Evolutionary conservation across 352 stramenopile species (phyloP).

Genomic region (Phytophthora nicotianae): DNA sequence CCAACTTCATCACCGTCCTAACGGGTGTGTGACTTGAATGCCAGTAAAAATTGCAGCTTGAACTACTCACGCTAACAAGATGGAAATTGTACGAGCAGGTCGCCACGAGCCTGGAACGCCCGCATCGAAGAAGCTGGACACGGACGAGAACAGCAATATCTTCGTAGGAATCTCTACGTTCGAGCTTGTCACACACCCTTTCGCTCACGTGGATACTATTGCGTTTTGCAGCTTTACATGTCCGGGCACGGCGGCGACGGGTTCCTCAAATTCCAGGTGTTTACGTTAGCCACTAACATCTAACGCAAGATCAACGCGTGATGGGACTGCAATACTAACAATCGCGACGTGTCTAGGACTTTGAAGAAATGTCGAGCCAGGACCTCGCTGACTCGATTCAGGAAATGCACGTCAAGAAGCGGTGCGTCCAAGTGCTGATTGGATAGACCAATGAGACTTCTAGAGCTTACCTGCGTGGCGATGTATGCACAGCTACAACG

Average conservation of each 20-base stretch:
- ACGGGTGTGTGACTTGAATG: slow-evolving; percentile 50
- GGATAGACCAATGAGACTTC: background rate
- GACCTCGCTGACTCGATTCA: slow-evolving; percentile 94
- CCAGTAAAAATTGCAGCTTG: background rate
- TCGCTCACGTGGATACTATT: slow-evolving; percentile 16
- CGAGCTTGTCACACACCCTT: slow-evolving; percentile 47
- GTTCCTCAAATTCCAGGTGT: slow-evolving; percentile 98
- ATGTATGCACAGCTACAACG: slow-evolving; percentile 79
- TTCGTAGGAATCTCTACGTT: slow-evolving; percentile 54
- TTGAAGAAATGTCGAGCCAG: slow-evolving; percentile 95
- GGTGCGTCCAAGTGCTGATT: slow-evolving; percentile 36
- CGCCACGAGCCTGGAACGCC: slow-evolving; percentile 88
- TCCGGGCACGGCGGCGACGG: slow-evolving; percentile 96
- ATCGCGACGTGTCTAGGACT: slow-evolving; percentile 64
- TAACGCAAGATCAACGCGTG: slow-evolving; percentile 2
- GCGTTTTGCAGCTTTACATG: slow-evolving; percentile 76
- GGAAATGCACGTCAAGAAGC: slow-evolving; percentile 94
- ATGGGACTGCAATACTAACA: slow-evolving; percentile 12
- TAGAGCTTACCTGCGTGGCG: background rate
- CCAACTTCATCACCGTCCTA: slow-evolving; percentile 96
- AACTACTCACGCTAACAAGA: background rate
- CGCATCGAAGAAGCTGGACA: slow-evolving; percentile 88
- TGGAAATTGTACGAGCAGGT: slow-evolving; percentile 42
- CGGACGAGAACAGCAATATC: slow-evolving; percentile 90
- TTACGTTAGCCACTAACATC: slow-evolving; percentile 11